phyloP scores from a whole-genome alignment of 345 rosid species.

The Populus euphratica region DNA sequence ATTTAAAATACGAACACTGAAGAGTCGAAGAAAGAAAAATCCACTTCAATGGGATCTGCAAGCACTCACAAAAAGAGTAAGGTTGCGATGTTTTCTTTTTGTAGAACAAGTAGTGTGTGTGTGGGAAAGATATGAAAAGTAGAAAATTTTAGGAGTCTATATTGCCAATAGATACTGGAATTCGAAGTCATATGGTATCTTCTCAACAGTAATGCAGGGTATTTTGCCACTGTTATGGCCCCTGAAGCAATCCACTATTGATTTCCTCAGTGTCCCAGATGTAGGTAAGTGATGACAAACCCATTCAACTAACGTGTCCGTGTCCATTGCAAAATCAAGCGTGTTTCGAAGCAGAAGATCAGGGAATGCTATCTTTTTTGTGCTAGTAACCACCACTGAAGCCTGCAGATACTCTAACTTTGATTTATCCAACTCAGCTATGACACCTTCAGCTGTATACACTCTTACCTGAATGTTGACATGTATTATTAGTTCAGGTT shows the following conservation, averaged over 20 bases:
- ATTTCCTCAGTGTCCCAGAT: constrained; percentile 77
- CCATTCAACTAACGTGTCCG: constrained; percentile 73
- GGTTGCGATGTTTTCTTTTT: too few relatives aligned
- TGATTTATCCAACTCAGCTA: constrained; percentile 66
- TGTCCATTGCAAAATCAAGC: constrained; percentile 49
- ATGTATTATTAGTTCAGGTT: background rate
- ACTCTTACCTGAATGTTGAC: constrained; percentile 58
- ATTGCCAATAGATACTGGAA: constrained; percentile 80
- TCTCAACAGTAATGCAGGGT: constrained; percentile 47
- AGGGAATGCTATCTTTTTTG: constrained; percentile 70
- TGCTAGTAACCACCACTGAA: constrained; percentile 55
- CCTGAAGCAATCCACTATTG: constrained; percentile 85
- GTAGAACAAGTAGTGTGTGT: background rate
- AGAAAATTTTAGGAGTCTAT: constrained; percentile 13
- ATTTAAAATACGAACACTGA: too few relatives aligned
- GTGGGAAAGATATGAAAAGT: background rate
- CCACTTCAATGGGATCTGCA: too few relatives aligned
- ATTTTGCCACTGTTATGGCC: constrained; percentile 43
- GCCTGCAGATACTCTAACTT: constrained; percentile 91
- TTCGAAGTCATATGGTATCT: constrained; percentile 76
- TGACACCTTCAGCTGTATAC: constrained; percentile 72
- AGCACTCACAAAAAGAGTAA: too few relatives aligned
- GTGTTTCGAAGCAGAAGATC: constrained; percentile 63
- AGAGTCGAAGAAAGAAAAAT: too few relatives aligned
- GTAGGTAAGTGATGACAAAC: constrained; percentile 84